Conservation (phyloP, 139 green algal species). For the Auxenochlorella pyrenoidosa region DNA sequence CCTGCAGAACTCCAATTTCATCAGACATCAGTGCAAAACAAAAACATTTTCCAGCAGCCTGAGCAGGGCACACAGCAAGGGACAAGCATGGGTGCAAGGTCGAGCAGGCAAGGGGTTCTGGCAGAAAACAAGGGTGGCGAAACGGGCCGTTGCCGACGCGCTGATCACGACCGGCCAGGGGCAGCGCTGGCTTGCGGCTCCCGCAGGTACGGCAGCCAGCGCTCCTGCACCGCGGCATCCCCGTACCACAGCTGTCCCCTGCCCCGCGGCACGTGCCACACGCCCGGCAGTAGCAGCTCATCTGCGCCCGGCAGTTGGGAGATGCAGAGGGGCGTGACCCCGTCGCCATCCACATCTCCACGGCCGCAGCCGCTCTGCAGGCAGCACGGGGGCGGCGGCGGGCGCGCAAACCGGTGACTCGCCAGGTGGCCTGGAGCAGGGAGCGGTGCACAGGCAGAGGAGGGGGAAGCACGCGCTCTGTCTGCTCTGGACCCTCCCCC, state of each 20-base stretch:
- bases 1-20: neutral
- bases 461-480: too few relatives aligned
- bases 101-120: too few relatives aligned
- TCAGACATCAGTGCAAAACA: too few relatives aligned
- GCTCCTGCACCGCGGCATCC: neutral
- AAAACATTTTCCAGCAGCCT: too few relatives aligned
- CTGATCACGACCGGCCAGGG: neutral
- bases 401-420: too few relatives aligned
- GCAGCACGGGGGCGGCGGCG: too few relatives aligned
- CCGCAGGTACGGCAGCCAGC: slow-evolving; percentile 26
- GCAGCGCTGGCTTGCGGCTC: neutral
- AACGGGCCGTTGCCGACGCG: too few relatives aligned
- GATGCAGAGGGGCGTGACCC: slow-evolving; percentile 48
- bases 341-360: slow-evolving; percentile 42
- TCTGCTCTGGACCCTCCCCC: too few relatives aligned
- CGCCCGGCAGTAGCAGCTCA: slow-evolving; percentile 31
- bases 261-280: slow-evolving; percentile 42
- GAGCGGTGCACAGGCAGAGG: neutral
- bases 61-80: too few relatives aligned
- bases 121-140: neutral
- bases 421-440: neutral
- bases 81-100: too few relatives aligned
- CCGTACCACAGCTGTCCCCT: slow-evolving; percentile 36
- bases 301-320: slow-evolving; percentile 20
- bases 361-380: slow-evolving; percentile 30